Evolutionary conservation across 805 yeast species (phyloP), one percentile per base, ranked within the genome.

Genomic region (Saccharomycopsis sp.): DNA sequence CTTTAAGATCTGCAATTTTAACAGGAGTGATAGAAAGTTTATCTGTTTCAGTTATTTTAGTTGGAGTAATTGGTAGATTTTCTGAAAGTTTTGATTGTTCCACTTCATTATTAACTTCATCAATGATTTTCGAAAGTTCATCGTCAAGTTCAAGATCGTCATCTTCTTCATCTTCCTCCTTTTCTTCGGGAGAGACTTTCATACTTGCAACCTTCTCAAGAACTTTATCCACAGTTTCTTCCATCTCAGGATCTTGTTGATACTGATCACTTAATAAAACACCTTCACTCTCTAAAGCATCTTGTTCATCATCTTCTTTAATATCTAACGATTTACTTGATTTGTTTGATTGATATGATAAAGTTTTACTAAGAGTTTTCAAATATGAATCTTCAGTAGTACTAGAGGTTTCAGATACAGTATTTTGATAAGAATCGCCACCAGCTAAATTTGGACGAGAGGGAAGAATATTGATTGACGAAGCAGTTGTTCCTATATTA

Each of bases 391-490:
- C n/a, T 17, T 23, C 30, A 18, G 38, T 41, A 21, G 35, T 45
- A 6, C 29, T 39, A 12, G 37, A 42, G 17, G 45, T 41, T n/a
- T 10, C 27, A 8, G 41, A 36, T 5, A 66, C 41, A 9, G 76
- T 72, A 51, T 72, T 70, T 51, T 78, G 82, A 54, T 80, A 80
- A 1, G 87, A 76, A 48, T 79, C 88, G 28, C 89, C 92, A 46
- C 82, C 66, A 2, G 89, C 88, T 51, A 81, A 63, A 58, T 79
- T 84, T 1, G 87, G 86, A 42, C 54, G 63, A 10, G 52, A 52
- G 3, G 53, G 50, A 31, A 48, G 41, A 40, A 49, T 49, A n/a
- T 44, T 41, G 37, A 57, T 54, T 14, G 43, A 25, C 3, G 46
- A 33, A 3, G 50, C 37, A 5, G 50, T 32, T 8, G 48, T 39